Evolutionary conservation across 2,329 filamentous ascomycete genomes (phyloP).

Genomic region (Macroventuria anomochaeta): DNA sequence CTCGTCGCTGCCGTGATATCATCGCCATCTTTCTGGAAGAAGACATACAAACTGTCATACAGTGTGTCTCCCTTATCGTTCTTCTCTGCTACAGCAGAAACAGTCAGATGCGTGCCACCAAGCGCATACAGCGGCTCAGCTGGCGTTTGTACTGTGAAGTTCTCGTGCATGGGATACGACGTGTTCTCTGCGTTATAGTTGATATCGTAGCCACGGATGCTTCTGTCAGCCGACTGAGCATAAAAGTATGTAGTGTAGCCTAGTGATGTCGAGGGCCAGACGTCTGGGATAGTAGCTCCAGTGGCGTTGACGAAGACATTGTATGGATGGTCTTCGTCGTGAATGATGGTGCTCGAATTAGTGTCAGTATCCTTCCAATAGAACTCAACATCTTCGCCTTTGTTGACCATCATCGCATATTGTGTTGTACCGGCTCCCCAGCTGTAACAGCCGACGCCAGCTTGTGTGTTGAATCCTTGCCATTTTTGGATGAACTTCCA

Average conservation of each 20-base stretch:
- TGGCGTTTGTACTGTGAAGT: conserved; percentile 43
- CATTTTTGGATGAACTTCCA: conserved; percentile 50
- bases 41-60: conserved; percentile 43
- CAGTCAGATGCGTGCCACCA: conserved; percentile 50
- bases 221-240: conserved; percentile 46
- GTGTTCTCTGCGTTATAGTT: conserved; percentile 50
- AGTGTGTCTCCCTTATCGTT: conserved; percentile 23
- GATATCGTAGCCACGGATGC: conserved; percentile 51
- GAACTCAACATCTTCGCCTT: conserved; percentile 49
- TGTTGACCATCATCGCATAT: conserved; percentile 54
- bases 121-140: conserved; percentile 41
- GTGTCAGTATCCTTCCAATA: conserved; percentile 55
- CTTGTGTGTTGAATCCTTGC: conserved; percentile 51
- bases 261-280: conserved; percentile 50
- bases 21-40: conserved; percentile 39
- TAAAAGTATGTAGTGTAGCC: conserved; percentile 55
- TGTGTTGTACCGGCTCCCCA: conserved; percentile 51
- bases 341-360: conserved; percentile 25
- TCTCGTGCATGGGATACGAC: conserved; percentile 33
- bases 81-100: conserved; percentile 43
- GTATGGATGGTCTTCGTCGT: conserved; percentile 47
- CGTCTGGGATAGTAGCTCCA: conserved; percentile 39
- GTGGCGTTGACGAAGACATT: conserved; percentile 48
- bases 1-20: conserved; percentile 42
- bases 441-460: conserved; percentile 54